Percentiles rank a stretch among this genome's conserved stretches.
phyloP scores from a whole-genome alignment of 176 grass and related monocot genomes.

The Carex parvula region DNA sequence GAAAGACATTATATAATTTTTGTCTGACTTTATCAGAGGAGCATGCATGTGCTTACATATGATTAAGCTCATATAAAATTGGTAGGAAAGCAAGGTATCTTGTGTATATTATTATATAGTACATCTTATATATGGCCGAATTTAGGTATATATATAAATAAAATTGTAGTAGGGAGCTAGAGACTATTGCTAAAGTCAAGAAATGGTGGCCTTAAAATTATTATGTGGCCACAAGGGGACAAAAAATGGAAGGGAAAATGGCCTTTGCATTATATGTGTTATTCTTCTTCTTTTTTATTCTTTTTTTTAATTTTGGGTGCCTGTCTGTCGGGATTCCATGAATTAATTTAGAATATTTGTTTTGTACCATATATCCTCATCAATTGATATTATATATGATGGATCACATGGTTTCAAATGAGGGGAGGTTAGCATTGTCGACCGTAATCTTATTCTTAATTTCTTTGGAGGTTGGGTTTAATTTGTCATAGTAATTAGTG shows the following conservation, averaged over 20 bases:
- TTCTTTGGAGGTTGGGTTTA: no score
- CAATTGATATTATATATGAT: background rate
- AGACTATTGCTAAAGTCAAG: background rate
- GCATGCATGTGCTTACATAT: slow-evolving; percentile 10
- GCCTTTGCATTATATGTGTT: background rate
- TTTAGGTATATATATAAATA: slow-evolving; percentile 2
- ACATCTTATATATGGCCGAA: background rate
- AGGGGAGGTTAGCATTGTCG: background rate
- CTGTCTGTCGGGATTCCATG: background rate
- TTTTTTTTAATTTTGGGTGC: background rate
- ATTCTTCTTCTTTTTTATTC: no score
- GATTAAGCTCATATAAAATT: background rate
- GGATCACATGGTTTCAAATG: background rate
- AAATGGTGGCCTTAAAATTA: slow-evolving; percentile 2
- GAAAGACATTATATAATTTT: background rate
- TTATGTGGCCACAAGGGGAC: slow-evolving; percentile 5
- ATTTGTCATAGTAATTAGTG: no score
- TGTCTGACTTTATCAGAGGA: background rate
- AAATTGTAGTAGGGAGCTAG: background rate
- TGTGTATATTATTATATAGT: background rate
- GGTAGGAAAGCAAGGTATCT: background rate
- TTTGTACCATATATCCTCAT: background rate
- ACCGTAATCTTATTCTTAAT: no score
- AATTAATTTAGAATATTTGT: background rate
- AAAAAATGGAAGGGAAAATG: slow-evolving; percentile 3